Evolutionary conservation across 2,329 filamentous ascomycete genomes (phyloP).

Genomic region (Scedosporium apiospermum): DNA sequence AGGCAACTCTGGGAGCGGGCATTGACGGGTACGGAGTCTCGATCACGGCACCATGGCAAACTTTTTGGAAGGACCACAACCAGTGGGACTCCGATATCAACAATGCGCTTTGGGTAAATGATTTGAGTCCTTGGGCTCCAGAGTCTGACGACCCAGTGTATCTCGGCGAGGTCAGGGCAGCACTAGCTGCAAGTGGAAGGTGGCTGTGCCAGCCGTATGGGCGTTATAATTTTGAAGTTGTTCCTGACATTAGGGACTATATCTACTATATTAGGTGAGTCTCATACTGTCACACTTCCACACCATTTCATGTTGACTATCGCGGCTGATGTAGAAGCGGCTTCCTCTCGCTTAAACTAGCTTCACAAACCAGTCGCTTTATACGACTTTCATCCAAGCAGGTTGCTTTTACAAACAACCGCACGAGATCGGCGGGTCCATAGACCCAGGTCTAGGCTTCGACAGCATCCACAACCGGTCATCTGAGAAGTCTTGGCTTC

Average conservation of each 20-base stretch:
- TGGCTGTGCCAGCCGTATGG: not conserved
- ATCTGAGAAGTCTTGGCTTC: not conserved
- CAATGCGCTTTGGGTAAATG: not conserved
- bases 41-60: not conserved
- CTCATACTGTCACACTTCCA: not conserved
- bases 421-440: not conserved
- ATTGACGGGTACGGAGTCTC: not conserved
- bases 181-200: not conserved
- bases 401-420: not conserved
- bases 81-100: not conserved
- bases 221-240: not conserved
- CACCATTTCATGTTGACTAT: too few relatives aligned
- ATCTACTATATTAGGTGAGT: constrained; percentile 2
- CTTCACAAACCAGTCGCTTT: not conserved
- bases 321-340: too few relatives aligned
- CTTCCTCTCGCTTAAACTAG: not conserved
- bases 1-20: not conserved
- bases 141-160: not conserved
- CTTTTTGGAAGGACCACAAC: not conserved
- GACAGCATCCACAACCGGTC: not conserved
- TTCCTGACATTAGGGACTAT: not conserved
- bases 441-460: not conserved
- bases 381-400: not conserved
- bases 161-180: not conserved
- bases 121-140: not conserved